Base-by-base conservation (phyloP, 805 yeast genomes). In the Candida sphagnicola region DNA sequence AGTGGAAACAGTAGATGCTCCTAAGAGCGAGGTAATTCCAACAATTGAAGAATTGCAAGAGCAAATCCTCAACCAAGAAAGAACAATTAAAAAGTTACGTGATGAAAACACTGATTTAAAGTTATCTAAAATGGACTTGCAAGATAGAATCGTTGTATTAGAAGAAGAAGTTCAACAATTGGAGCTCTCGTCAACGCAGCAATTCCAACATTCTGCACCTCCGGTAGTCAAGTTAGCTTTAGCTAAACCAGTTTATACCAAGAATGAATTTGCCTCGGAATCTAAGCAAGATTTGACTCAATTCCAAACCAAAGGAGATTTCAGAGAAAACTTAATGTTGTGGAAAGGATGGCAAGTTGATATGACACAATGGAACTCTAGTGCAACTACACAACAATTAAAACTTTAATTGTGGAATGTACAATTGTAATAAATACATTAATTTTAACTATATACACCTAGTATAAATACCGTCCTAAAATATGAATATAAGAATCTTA, bases 321-420 rank as follows among this genome's bases (percentile, higher is more conserved):
- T 77, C 46, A 67, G 74, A 45, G 81, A 78, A 39, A 69, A 74
- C 32, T 61, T 90, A 47, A 67, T 72, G 54, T 78, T 77, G 47
- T 90, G 95, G 95, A 80, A 79, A 47, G 80, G 77, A 35, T 90
- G 90, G 89, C 87, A 83, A 53, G 74, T 88, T 2, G 96, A 90
- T 53, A 85, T 90, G 95, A 73, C 86, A 18, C 50, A 57, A 11
- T 90, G 97, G 97, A 73, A 83, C 53, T 75, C 81, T 37, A 67
- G 77, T 13, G 88, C 87, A 1, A 64, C 74, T 25, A 48, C 56
- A n/a, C 57, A 60, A 28, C 61, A 57, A 41, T 55, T 64, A 3
- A 54, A 56, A 4, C 32, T 66, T 25, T 65, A 48, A 40, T 21
- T 26, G 12, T 26, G 29, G 5, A 12, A 12, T 26, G n/a, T n/a